Base-by-base conservation (phyloP, 192 early-diverging fungal species). In the Lunasporangiospora selenospora region DNA sequence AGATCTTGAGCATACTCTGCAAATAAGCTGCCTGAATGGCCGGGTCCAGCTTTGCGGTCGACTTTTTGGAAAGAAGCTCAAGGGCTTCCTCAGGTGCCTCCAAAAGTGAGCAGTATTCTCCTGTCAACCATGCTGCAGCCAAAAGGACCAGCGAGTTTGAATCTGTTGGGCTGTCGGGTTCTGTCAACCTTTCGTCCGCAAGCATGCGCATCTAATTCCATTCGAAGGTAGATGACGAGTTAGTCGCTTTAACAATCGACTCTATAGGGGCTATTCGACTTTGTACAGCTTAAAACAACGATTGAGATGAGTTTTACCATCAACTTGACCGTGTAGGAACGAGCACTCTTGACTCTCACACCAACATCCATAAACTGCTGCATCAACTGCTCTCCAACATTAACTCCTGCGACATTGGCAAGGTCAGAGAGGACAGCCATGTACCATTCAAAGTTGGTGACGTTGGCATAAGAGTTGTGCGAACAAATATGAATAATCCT, bases 371-470 rank as follows among this genome's bases (percentile, higher is more conserved):
- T 87, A 7, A 98, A 65, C 75, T 95, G 90, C 8, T 81, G 80
- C 32, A 83, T 82, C 15, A 97, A 50, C n/a, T 82, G 11, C 23
- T 79, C 76, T 0, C 91, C 94, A 6, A 92, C 91, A 58, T 86
- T 88, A 3, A 94, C 90, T 36, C 90, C 90, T 12, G 89, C 75
- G 5, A 92, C 76, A 36, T 90, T 86, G 0, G 89, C 90, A 9
- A 98, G 80, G 43, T 91, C 90, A 3, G 89, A 86, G 26, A 98
- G 83, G 0, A 92, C 84, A 3, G 85, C 81, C 32, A 98, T 83
- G 62, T 97, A 97, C 98, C 98, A 99, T 67, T 97, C 94, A 82
- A 98, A 98, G 67, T 96, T 90, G 16, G 85, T 79, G 30, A 97
- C 82, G 62, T 94, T 86, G 18, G 81, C 84, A 57, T 96, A 99